phyloP scores from a whole-genome alignment of 768 basidiomycete genomes.

The Panaeolus papilionaceus region DNA sequence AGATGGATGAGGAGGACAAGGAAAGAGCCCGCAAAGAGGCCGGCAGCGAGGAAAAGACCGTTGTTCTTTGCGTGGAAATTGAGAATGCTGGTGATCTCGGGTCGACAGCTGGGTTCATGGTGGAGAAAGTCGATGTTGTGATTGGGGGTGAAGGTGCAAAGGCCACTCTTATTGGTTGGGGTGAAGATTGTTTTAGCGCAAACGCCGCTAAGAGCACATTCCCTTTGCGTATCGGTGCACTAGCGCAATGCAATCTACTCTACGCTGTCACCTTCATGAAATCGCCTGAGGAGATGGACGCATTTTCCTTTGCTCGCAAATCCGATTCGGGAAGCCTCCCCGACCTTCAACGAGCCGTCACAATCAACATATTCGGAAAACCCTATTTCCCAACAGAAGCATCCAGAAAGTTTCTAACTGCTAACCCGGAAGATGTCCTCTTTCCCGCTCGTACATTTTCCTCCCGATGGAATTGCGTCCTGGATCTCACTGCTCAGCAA shows the following conservation, averaged over 20 bases:
- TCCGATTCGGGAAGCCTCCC: conserved; percentile 30
- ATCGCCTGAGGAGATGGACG: conserved; percentile 63
- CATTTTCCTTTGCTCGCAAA: conserved; percentile 41
- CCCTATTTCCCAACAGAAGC: conserved; percentile 54
- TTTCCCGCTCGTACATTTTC: conserved; percentile 81
- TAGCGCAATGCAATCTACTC: conserved; percentile 87
- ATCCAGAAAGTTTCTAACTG: conserved; percentile 26
- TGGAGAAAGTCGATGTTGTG: conserved; percentile 77
- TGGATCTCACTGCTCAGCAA: conserved; percentile 68
- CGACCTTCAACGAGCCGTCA: conserved; percentile 77
- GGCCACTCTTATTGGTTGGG: conserved; percentile 58
- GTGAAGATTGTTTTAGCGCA: conserved; percentile 57
- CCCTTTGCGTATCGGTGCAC: conserved; percentile 71
- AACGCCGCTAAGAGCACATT: conserved; percentile 56
- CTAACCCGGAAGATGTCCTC: conserved; percentile 26
- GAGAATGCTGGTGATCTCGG: conserved; percentile 80
- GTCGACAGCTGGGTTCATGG: conserved; percentile 67
- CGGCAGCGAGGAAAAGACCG: conserved; percentile 79
- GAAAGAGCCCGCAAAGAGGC: conserved; percentile 68
- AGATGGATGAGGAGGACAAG: conserved; percentile 48
- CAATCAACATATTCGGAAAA: conserved; percentile 79
- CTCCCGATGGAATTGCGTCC: conserved; percentile 89
- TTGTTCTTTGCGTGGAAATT: conserved; percentile 91
- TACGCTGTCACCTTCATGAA: conserved; percentile 87
- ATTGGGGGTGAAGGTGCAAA: conserved; percentile 72